phyloP scores from a whole-genome alignment of 192 early-diverging fungal genomes.

The Haplosporangium gracile region DNA sequence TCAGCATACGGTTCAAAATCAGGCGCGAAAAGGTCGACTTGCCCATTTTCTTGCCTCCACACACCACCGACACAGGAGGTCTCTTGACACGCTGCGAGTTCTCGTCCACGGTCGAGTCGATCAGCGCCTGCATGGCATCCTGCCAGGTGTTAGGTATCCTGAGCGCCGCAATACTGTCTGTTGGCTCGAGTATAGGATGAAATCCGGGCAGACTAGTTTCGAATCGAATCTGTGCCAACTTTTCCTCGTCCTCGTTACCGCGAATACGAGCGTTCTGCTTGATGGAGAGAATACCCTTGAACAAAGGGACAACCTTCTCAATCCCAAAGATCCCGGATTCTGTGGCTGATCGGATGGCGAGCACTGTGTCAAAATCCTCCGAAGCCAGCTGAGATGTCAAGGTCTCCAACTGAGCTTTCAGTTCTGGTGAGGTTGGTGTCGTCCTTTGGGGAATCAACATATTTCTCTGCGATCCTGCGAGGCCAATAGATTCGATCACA shows the following conservation, averaged over 20 bases:
- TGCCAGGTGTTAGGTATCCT: constrained; percentile 29
- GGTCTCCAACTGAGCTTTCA: constrained; percentile 23
- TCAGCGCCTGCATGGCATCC: constrained; percentile 30
- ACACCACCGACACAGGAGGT: constrained; percentile 71
- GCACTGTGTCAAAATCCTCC: constrained; percentile 45
- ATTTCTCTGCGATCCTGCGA: constrained; percentile 4
- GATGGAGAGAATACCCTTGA: constrained; percentile 63
- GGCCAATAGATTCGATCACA: constrained; percentile 49
- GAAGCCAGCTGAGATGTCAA: neutral
- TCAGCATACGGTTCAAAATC: constrained; percentile 81
- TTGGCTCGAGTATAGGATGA: constrained; percentile 58
- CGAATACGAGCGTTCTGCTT: constrained; percentile 37
- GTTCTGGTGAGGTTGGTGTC: neutral
- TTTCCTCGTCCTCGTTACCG: constrained; percentile 13
- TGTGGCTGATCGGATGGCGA: constrained; percentile 55
- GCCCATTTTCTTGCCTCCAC: constrained; percentile 86
- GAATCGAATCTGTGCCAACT: constrained; percentile 19
- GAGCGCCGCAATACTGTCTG: constrained; percentile 24
- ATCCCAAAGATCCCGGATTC: constrained; percentile 62
- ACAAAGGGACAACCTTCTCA: constrained; percentile 58
- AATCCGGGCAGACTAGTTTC: constrained; percentile 60
- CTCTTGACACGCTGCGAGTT: constrained; percentile 23
- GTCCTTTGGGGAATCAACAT: constrained; percentile 19
- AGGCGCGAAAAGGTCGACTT: constrained; percentile 92
- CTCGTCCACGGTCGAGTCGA: constrained; percentile 25